Evolutionary conservation across 257 asterid species (phyloP).

Genomic region (Striga asiatica): DNA sequence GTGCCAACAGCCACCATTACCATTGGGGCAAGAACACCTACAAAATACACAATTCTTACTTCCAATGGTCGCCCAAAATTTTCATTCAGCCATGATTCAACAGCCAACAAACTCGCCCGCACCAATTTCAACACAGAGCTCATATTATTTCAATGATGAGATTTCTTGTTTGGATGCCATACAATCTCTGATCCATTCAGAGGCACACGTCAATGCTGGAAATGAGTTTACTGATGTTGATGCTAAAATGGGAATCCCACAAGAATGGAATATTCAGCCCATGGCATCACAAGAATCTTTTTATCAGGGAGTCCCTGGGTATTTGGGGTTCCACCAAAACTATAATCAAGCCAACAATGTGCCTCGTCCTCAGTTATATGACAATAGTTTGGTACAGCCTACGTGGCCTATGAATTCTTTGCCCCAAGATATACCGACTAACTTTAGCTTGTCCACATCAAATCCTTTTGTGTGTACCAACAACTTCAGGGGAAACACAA

Average conservation of each 20-base stretch:
- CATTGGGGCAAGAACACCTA: slow-evolving; percentile 1
- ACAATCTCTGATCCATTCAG: slow-evolving; percentile 16
- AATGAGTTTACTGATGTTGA: slow-evolving; percentile 8
- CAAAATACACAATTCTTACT: background rate
- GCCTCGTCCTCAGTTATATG: slow-evolving; percentile 1
- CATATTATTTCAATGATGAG: slow-evolving; percentile 12
- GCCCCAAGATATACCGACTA: slow-evolving; percentile 6
- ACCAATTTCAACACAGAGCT: background rate
- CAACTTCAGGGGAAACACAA: slow-evolving; percentile 14
- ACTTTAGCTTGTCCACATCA: slow-evolving; percentile 12
- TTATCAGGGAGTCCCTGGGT: slow-evolving; percentile 12
- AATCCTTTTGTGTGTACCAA: slow-evolving; percentile 18
- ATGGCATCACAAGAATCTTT: slow-evolving; percentile 12
- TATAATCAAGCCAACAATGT: slow-evolving; percentile 3
- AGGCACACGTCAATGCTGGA: background rate
- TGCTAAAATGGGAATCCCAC: background rate
- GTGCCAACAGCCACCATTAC: slow-evolving; percentile 8
- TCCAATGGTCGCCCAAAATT: slow-evolving; percentile 14
- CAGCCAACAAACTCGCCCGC: slow-evolving; percentile 9
- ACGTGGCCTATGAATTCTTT: slow-evolving; percentile 11
- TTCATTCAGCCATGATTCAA: slow-evolving; percentile 9
- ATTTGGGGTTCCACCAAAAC: slow-evolving; percentile 7
- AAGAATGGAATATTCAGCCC: slow-evolving; percentile 17
- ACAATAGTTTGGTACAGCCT: slow-evolving; percentile 12
- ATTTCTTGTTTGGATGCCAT: slow-evolving; percentile 19